Evolutionary conservation across 371 early-diverging fungal genomes (phyloP), one percentile per base, ranked within the genome.

Genomic region (Dichotomocladium elegans): DNA sequence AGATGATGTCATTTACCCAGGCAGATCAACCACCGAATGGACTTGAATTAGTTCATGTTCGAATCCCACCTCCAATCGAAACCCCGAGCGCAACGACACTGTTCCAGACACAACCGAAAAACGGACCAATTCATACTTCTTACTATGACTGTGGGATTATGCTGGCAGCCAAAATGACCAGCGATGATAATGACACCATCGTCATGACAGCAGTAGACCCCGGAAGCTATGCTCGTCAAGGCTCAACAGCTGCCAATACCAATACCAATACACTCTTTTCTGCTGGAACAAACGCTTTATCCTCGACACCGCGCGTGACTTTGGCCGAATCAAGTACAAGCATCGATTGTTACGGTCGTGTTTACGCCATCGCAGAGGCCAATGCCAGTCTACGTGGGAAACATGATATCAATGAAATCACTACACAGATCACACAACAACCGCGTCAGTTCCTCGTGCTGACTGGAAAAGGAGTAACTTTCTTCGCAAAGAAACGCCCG

Each of bases 351-450:
- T 86, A 88, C 27, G 92, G 93, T 25, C 86, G 86, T 52, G 82
- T 87, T 11, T 91, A 87, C 85, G 83, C 81, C n/a, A 86, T 93
- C 57, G 76, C 85, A 1, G 93, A 92, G 61, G 49, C 52, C 8
- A 47, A 50, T 8, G 15, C 48, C n/a, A 41, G 55, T 12, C n/a
- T 41, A 7, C 26, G 30, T 2, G 60, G 54, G 9, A 42, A 55
- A 4, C 55, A 50, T n/a, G 34, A 30, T 6, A 33, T 63, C 5
- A 69, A 64, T 17, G 91, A 91, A 56, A 62, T 91, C 33, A 79
- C 79, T 2, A 77, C 81, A 1, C 89, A 83, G 51, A 60, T 83
- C 2, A 66, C 74, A 4, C 53, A 63, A 17, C 81, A 86, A 9
- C 68, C 83, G 4, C 71, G 92, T 28, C 74, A 74, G 35, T 91